phyloP scores from a whole-genome alignment of 139 green algal genomes.

The Coccomyxa sp. region DNA sequence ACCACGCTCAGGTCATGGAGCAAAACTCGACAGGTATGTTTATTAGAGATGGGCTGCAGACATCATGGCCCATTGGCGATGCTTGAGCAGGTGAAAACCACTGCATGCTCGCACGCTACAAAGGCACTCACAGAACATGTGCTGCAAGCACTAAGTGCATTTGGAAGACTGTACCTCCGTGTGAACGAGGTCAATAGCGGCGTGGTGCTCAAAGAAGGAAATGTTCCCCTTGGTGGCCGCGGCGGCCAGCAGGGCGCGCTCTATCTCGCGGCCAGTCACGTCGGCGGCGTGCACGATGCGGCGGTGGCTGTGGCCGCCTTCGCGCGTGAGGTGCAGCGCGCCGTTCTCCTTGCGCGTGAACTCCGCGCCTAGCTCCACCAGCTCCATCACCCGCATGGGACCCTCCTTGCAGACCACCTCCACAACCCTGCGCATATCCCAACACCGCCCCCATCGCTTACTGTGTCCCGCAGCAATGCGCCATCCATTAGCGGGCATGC shows the following conservation, averaged over 20 bases:
- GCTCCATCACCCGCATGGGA: conserved; percentile 79
- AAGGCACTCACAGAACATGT: no score
- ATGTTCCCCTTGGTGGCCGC: conserved; percentile 76
- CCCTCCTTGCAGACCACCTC: conserved; percentile 90
- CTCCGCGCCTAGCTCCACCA: conserved; percentile 80
- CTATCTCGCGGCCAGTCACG: conserved; percentile 90
- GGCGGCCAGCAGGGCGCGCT: conserved; percentile 77
- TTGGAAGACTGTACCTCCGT: conserved; percentile 14
- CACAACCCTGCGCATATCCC: conserved; percentile 61
- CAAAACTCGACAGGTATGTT: neutral
- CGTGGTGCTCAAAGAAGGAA: conserved; percentile 74
- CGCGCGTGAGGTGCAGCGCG: conserved; percentile 88
- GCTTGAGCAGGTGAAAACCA: no score
- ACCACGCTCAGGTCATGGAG: neutral
- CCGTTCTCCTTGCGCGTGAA: conserved; percentile 76
- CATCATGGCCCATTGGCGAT: no score
- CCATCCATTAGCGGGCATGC: neutral
- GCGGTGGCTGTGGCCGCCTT: conserved; percentile 89
- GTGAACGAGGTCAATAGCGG: conserved; percentile 64
- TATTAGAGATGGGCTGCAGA: no score
- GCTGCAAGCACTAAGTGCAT: no score
- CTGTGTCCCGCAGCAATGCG: neutral
- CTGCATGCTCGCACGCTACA: no score
- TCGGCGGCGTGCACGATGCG: conserved; percentile 96
- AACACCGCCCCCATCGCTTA: neutral